Percentiles rank a stretch among this genome's conserved stretches.
Conservation (phyloP, 179 eudicot species). For the Pouteria campechiana region DNA sequence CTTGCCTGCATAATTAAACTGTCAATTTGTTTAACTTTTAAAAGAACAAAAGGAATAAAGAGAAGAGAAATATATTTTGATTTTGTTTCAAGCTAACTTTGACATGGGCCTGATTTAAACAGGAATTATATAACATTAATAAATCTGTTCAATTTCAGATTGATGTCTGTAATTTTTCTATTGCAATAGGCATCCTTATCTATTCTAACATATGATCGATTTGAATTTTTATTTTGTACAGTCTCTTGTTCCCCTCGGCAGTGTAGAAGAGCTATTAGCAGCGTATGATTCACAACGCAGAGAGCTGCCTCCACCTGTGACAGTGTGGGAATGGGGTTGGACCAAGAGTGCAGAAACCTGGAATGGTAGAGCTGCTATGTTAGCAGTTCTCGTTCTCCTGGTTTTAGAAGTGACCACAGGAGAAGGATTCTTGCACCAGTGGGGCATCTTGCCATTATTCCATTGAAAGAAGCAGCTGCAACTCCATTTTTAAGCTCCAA, state of each 20-base stretch:
- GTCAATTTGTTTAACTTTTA: too few relatives aligned
- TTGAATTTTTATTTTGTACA: slow-evolving; percentile 30
- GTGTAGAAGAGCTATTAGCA: slow-evolving; percentile 94
- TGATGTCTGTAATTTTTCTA: too few relatives aligned
- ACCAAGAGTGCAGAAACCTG: slow-evolving; percentile 98
- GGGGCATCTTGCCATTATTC: slow-evolving; percentile 66
- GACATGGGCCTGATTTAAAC: too few relatives aligned
- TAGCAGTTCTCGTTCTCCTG: slow-evolving; percentile 75
- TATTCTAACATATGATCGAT: too few relatives aligned
- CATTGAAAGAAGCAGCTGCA: slow-evolving; percentile 13
- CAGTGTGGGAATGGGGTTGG: slow-evolving; percentile 98
- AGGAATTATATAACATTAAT: too few relatives aligned
- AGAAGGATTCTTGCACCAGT: slow-evolving; percentile 87
- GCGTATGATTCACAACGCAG: slow-evolving; percentile 89
- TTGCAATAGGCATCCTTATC: too few relatives aligned
- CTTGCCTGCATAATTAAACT: too few relatives aligned
- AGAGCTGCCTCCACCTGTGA: slow-evolving; percentile 87
- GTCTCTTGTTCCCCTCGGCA: slow-evolving; percentile 98
- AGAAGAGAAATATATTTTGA: too few relatives aligned
- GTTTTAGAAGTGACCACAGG: slow-evolving; percentile 90
- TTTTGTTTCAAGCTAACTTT: too few relatives aligned
- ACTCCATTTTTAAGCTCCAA: too few relatives aligned
- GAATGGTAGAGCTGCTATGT: slow-evolving; percentile 97
- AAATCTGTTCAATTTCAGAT: too few relatives aligned
- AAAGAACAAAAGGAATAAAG: too few relatives aligned